phyloP scores from a whole-genome alignment of 2,329 filamentous ascomycete genomes.

The Aureobasidium sp. region DNA sequence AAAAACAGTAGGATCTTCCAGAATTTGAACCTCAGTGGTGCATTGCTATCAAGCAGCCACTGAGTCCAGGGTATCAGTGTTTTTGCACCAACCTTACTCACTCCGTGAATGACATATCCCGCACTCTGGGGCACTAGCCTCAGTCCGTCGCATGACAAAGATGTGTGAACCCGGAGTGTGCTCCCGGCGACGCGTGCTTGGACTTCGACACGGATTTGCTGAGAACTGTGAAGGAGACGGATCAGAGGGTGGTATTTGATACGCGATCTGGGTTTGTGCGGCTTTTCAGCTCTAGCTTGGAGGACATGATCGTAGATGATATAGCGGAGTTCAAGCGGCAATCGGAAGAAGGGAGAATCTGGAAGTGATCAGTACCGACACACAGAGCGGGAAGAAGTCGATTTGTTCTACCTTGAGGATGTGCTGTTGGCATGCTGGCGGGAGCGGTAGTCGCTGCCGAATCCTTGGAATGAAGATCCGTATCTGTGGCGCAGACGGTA shows the following conservation, averaged over 20 bases:
- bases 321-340: neutral
- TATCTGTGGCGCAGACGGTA: too few relatives aligned
- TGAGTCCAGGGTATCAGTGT: neutral
- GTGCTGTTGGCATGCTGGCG: neutral
- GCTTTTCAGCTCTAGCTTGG: too few relatives aligned
- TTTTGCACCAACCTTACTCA: neutral
- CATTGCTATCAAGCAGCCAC: too few relatives aligned
- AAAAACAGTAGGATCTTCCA: neutral
- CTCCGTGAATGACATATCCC: neutral
- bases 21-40: neutral
- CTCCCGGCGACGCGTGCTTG: neutral
- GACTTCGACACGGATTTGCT: neutral
- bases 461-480: neutral
- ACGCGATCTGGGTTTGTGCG: rapidly evolving
- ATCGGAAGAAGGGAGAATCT: neutral
- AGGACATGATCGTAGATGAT: neutral
- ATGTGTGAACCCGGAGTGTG: too few relatives aligned
- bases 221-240: neutral
- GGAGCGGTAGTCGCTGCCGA: neutral
- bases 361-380: neutral
- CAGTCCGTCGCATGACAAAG: too few relatives aligned
- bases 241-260: neutral
- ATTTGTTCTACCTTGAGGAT: neutral
- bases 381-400: neutral
- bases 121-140: rapidly evolving